Base-by-base conservation (phyloP, 441 rosid species). In the Erysimum cheiri region DNA sequence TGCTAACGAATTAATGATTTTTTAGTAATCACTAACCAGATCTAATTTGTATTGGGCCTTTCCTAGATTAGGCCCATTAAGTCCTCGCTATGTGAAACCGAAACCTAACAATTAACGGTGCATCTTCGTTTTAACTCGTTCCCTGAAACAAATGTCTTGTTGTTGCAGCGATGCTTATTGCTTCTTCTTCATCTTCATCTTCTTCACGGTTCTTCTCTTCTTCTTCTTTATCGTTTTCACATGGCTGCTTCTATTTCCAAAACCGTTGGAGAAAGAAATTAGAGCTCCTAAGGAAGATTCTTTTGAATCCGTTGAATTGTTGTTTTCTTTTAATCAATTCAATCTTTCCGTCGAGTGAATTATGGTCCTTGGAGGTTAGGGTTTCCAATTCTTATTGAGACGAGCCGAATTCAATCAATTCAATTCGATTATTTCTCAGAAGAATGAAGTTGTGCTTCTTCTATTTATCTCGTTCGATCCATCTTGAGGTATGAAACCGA, bases 401-500 rank as follows among this genome's bases (percentile, higher is more conserved):
- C 43, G 6, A 12, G 13, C 33, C 6, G 44, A 4, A 39, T 52
- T 58, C 57, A 70, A 22, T 73, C 81, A 1, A 56, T 75, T 6
- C 54, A 72, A 12, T 83, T 83, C 78, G 77, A 77, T 60, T 76
- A 76, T 73, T 84, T 71, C 87, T 79, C 13, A 79, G 80, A 41
- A 72, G 77, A 33, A 81, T 84, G 86, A 82, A 88, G 22, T 33
- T 82, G 62, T 57, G 86, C 85, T 50, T 79, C 86, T 73, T 81
- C 87, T 13, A 50, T 82, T 55, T 81, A 85, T 80, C 90, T 81
- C 48, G 81, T 80, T 61, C 89, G 87, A 77, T 83, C 88, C 75
- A 81, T 86, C 71, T 84, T 85, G 72, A 84, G 92, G 96, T 86
- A 43, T 52, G 58, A 60, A 60, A 43, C 33, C 3, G 24, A 50